phyloP scores from a whole-genome alignment of 257 asterid genomes.

The Gentiana dahurica region DNA sequence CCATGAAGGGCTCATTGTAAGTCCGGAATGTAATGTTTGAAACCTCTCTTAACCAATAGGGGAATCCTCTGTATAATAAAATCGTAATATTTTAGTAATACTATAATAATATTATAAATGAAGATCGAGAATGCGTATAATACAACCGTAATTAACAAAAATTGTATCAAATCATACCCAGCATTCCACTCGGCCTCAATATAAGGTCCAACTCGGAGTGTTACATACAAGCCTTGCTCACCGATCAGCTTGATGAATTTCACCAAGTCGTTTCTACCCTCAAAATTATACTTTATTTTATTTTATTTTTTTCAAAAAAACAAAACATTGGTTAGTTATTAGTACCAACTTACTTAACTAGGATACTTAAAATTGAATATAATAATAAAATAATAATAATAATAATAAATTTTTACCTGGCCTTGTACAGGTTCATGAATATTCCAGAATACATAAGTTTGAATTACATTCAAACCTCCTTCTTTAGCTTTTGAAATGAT shows the following conservation, averaged over 20 bases:
- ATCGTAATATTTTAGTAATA: too few species aligned
- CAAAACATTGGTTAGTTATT: too few species aligned
- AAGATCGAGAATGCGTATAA: too few species aligned
- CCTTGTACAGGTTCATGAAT: conserved; percentile 78
- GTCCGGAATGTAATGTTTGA: conserved; percentile 74
- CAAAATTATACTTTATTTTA: conserved; percentile 37
- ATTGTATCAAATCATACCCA: conserved; percentile 33
- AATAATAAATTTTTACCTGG: conserved; percentile 26
- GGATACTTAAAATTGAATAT: too few species aligned
- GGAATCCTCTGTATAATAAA: conserved; percentile 57
- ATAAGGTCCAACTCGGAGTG: conserved; percentile 86
- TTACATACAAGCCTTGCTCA: conserved; percentile 64
- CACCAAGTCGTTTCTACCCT: conserved; percentile 58
- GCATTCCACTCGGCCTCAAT: conserved; percentile 94
- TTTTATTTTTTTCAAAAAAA: too few species aligned
- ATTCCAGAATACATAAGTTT: conserved; percentile 90
- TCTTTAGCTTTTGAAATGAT: conserved; percentile 49
- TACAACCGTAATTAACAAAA: too few species aligned
- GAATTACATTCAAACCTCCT: conserved; percentile 74
- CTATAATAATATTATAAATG: too few species aligned
- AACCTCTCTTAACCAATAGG: conserved; percentile 71
- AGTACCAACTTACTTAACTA: too few species aligned
- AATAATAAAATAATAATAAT: too few species aligned
- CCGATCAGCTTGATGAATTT: conserved; percentile 53
- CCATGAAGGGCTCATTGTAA: conserved; percentile 79